A percentile compares a stretch with the other conserved stretches of the same genome.
Evolutionary conservation across 2,329 filamentous ascomycete species (phyloP).

Genomic region (Exophiala viscosa): DNA sequence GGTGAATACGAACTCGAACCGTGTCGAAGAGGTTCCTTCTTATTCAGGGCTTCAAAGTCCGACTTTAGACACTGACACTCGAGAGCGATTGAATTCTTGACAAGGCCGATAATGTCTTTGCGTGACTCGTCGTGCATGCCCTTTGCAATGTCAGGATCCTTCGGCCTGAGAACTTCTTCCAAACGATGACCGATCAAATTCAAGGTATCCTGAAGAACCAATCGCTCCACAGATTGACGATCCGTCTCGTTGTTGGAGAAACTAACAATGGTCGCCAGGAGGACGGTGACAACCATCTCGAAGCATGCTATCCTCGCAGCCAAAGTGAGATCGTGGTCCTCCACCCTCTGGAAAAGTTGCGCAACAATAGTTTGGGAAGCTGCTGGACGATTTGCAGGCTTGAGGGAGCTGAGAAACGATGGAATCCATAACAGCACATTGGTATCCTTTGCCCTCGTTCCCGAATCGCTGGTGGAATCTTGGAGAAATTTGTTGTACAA

Average conservation of each 20-base stretch:
- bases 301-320: slow-evolving; percentile 46
- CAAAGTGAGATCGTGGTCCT: slow-evolving; percentile 39
- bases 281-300: slow-evolving; percentile 41
- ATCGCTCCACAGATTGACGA: slow-evolving; percentile 44
- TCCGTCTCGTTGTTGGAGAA: slow-evolving; percentile 47
- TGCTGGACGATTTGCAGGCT: slow-evolving; percentile 69
- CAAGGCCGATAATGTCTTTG: slow-evolving; percentile 58
- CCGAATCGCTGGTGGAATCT: slow-evolving; percentile 10
- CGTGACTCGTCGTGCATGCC: slow-evolving; percentile 48
- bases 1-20: slow-evolving; percentile 67
- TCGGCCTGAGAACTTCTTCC: slow-evolving; percentile 56
- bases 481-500: slow-evolving; percentile 57
- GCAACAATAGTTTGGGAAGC: slow-evolving; percentile 75
- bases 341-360: slow-evolving; percentile 63
- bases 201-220: slow-evolving; percentile 48
- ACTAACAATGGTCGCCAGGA: slow-evolving; percentile 45
- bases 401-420: slow-evolving; percentile 73
- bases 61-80: slow-evolving; percentile 68
- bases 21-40: slow-evolving; percentile 60
- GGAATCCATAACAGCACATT: slow-evolving; percentile 72
- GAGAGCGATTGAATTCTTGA: slow-evolving; percentile 63
- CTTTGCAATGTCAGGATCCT: slow-evolving; percentile 40
- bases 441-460: slow-evolving; percentile 20
- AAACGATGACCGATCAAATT: slow-evolving; percentile 46
- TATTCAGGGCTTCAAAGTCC: slow-evolving; percentile 64